phyloP scores from a whole-genome alignment of 768 basidiomycete genomes.

The Amanita phalloides region DNA sequence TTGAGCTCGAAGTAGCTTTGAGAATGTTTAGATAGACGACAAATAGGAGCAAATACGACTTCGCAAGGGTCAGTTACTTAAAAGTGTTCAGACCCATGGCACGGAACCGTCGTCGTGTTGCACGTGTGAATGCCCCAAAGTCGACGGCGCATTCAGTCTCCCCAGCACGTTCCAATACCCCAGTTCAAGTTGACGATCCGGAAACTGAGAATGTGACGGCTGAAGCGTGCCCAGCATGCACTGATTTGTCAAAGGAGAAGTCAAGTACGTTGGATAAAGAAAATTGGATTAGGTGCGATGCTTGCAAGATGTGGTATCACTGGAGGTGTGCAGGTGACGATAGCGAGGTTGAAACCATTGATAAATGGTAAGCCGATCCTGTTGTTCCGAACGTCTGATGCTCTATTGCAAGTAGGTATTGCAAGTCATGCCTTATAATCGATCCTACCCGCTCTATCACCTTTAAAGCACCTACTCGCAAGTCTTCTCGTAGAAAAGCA shows the following conservation, averaged over 20 bases:
- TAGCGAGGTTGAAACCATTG: conserved; percentile 53
- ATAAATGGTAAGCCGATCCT: conserved; percentile 54
- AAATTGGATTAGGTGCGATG: conserved; percentile 76
- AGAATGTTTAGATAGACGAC: neutral
- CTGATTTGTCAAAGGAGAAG: conserved; percentile 19
- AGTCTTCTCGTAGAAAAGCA: conserved; percentile 66
- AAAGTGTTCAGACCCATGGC: conserved; percentile 22
- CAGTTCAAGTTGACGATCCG: conserved; percentile 18
- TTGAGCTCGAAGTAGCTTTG: conserved; percentile 61
- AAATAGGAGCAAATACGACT: neutral
- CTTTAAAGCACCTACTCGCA: conserved; percentile 68
- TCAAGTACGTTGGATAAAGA: conserved; percentile 43
- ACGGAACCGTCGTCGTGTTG: conserved; percentile 31
- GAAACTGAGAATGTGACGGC: conserved; percentile 10
- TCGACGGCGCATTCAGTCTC: conserved; percentile 16
- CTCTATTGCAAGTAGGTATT: conserved; percentile 43
- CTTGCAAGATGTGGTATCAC: conserved; percentile 76
- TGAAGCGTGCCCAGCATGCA: conserved; percentile 43
- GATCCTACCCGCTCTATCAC: conserved; percentile 59
- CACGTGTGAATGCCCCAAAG: conserved; percentile 25
- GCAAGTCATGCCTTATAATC: conserved; percentile 46
- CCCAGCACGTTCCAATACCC: conserved; percentile 16
- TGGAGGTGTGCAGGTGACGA: conserved; percentile 71
- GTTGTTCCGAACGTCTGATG: neutral
- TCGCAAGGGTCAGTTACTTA: neutral